Evolutionary conservation across 1,284 basidiomycete species (phyloP).

Genomic region (Leccinum pallidistipes): DNA sequence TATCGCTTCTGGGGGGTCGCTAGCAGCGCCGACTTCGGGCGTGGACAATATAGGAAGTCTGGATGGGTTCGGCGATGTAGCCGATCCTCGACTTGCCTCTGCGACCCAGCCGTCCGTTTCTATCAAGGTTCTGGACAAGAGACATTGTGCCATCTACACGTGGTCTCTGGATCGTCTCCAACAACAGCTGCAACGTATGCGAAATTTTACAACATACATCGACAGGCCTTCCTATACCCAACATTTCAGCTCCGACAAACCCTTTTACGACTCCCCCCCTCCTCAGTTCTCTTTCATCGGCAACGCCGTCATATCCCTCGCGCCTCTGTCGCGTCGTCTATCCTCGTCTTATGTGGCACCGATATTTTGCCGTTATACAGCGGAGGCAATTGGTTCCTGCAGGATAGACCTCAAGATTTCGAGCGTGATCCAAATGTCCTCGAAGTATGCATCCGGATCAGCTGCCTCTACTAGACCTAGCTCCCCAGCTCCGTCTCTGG

Average conservation of each 20-base stretch:
- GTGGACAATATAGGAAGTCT: constrained; percentile 87
- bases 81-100: constrained; percentile 70
- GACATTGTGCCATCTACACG: constrained; percentile 81
- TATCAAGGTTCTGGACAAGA: constrained; percentile 89
- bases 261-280: constrained; percentile 86
- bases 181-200: constrained; percentile 91
- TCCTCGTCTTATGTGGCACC: constrained; percentile 76
- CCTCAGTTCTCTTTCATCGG: constrained; percentile 93
- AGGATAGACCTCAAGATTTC: constrained; percentile 80
- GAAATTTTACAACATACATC: constrained; percentile 90
- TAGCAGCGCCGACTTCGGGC: constrained; percentile 80
- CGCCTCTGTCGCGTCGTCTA: constrained; percentile 77
- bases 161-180: constrained; percentile 92
- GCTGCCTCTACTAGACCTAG: constrained; percentile 64
- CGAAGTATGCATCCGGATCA: constrained; percentile 62
- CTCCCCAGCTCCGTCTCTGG: constrained; percentile 62
- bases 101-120: constrained; percentile 82
- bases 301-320: constrained; percentile 80
- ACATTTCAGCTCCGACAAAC: constrained; percentile 91
- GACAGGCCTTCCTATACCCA: constrained; percentile 90
- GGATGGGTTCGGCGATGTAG: constrained; percentile 92
- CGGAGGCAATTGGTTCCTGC: constrained; percentile 92
- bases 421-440: constrained; percentile 57
- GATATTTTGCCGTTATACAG: constrained; percentile 90
- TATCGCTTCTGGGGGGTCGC: constrained; percentile 79